A percentile compares a stretch with the other conserved stretches of the same genome.
Evolutionary conservation across 2,329 filamentous ascomycete genomes (phyloP).

Genomic region (Fusarium domesticum): DNA sequence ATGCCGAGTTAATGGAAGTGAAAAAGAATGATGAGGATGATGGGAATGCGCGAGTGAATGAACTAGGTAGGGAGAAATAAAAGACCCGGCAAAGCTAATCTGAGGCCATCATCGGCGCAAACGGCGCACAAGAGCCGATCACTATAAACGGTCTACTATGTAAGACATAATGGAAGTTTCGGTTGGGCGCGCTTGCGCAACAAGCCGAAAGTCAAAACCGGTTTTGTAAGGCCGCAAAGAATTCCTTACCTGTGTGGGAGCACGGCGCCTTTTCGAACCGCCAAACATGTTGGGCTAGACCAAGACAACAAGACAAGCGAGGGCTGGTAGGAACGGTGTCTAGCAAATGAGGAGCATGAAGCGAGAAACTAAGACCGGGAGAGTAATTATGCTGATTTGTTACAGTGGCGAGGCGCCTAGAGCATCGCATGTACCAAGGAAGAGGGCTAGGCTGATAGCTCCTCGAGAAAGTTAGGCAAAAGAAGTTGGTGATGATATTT

Average conservation of each 20-base stretch:
- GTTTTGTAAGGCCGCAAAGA: not conserved
- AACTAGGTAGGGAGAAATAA: not conserved
- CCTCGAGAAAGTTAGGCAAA: slow-evolving; percentile 8
- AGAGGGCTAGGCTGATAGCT: slow-evolving; percentile 8
- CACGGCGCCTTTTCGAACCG: slow-evolving; percentile 48
- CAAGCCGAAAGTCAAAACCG: slow-evolving; percentile 26
- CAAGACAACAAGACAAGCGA: slow-evolving; percentile 23
- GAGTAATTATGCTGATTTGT: slow-evolving; percentile 4
- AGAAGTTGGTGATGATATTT: slow-evolving; percentile 10
- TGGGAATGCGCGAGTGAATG: not conserved
- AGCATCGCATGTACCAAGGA: no score
- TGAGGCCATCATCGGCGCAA: slow-evolving; percentile 1
- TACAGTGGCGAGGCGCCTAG: no score
- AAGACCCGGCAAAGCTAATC: not conserved
- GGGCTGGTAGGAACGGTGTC: slow-evolving; percentile 18
- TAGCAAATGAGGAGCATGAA: slow-evolving; percentile 15
- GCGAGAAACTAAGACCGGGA: not conserved
- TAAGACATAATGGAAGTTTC: slow-evolving; percentile 1
- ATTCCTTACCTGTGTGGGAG: slow-evolving; percentile 47
- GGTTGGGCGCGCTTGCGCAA: slow-evolving; percentile 11
- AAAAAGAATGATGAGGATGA: not conserved
- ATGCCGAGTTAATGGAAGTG: not conserved
- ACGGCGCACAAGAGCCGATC: not conserved
- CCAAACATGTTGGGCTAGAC: slow-evolving; percentile 45
- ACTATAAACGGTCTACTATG: not conserved